These are phyloP conservation scores for Ceratobasidium sp. DNA, from an alignment of 1,284 basidiomycete species.

Conservation along the genomic window DNA sequence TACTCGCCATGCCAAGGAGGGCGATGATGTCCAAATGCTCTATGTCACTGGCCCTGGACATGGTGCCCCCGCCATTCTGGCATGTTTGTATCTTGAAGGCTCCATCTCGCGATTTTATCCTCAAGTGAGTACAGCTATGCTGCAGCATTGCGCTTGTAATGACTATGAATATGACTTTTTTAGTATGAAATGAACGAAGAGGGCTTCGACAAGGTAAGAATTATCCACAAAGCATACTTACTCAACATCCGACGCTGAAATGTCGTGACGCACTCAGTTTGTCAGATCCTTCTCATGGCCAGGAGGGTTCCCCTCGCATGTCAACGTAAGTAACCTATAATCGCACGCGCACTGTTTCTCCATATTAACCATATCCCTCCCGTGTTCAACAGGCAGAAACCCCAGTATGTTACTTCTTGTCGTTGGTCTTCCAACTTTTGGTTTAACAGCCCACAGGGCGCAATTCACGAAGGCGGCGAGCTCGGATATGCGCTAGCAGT, in stretches of 20 bases:
- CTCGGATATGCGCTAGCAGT: conserved; percentile 90
- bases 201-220: conserved; percentile 77
- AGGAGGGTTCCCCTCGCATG: conserved; percentile 64
- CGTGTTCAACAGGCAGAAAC: conserved; percentile 20
- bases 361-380: neutral
- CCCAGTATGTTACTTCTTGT: conserved; percentile 1
- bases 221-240: conserved; percentile 78
- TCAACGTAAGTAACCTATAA: conserved; percentile 54
- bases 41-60: conserved; percentile 79
- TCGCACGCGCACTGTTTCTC: neutral
- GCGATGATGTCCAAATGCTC: conserved; percentile 69
- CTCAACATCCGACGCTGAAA: conserved; percentile 59
- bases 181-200: conserved; percentile 73
- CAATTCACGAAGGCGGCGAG: conserved; percentile 92
- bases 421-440: neutral
- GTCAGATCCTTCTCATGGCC: conserved; percentile 60
- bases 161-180: neutral
- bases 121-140: neutral
- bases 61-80: conserved; percentile 21
- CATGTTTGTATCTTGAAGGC: conserved; percentile 40
- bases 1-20: conserved; percentile 59
- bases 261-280: conserved; percentile 51
- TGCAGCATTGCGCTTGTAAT: neutral
- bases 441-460: conserved; percentile 72
- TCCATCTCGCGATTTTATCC: conserved; percentile 27